A percentile compares a stretch with the other conserved stretches of the same genome.
These are phyloP conservation scores for Liriodendron chinense DNA, from an alignment of 164 flowering plant genomes.

Conservation along the genomic window DNA sequence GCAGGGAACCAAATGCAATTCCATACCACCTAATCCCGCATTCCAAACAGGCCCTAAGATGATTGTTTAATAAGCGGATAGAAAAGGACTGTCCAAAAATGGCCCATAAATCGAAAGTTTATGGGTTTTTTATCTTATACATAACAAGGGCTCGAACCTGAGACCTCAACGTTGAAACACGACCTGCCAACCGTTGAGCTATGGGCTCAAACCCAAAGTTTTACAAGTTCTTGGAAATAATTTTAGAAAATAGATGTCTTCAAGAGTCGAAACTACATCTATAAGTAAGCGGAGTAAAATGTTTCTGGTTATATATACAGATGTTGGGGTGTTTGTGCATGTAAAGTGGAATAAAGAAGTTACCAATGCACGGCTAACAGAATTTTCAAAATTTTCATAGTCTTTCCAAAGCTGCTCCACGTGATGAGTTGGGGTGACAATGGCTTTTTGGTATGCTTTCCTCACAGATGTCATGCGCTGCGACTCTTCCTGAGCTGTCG, in stretches of 20 bases:
- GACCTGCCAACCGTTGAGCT: background rate
- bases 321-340: background rate
- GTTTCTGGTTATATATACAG: background rate
- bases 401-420: slow-evolving; percentile 97
- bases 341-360: background rate
- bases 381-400: slow-evolving; percentile 93
- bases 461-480: slow-evolving; percentile 81
- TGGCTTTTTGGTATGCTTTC: slow-evolving; percentile 87
- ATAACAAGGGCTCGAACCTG: background rate
- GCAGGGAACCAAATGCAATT: too few relatives aligned
- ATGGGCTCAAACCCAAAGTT: background rate
- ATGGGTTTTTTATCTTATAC: too few relatives aligned
- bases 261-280: background rate
- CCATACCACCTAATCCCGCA: too few relatives aligned
- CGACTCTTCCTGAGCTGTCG: slow-evolving; percentile 71
- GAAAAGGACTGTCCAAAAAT: background rate
- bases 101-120: background rate
- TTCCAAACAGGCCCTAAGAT: too few relatives aligned
- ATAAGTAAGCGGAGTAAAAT: background rate
- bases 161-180: background rate
- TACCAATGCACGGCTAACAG: slow-evolving; percentile 96
- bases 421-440: slow-evolving; percentile 88
- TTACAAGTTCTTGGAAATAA: background rate
- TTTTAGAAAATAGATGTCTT: background rate
- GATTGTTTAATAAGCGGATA: background rate